A percentile compares a stretch with the other conserved stretches of the same genome.
Evolutionary conservation across 176 grass and related monocot species (phyloP).

Genomic region (Saccharum spontaneum): DNA sequence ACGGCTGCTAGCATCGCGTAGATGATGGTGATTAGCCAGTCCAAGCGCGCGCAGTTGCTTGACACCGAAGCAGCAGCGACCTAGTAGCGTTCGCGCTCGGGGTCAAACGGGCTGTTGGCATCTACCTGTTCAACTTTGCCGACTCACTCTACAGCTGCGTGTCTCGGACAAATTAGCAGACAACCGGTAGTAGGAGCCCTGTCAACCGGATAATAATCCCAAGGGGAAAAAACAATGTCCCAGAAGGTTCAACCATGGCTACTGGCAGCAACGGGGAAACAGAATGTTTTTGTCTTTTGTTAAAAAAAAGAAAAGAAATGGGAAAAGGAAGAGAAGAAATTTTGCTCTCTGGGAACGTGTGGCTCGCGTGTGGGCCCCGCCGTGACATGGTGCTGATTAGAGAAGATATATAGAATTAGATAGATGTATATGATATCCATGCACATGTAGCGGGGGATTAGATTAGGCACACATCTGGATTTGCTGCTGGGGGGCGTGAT

Average conservation of each 20-base stretch:
- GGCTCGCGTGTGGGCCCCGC: background rate
- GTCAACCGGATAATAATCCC: too few relatives aligned
- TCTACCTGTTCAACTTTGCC: constrained; percentile 37
- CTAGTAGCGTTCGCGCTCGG: background rate
- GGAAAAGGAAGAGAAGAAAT: background rate
- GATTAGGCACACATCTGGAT: background rate
- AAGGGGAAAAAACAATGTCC: background rate
- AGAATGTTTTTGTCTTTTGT: too few relatives aligned
- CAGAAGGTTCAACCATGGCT: background rate
- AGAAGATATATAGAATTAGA: background rate
- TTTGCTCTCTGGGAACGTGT: background rate
- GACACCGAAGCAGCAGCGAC: constrained; percentile 1
- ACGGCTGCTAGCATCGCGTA: background rate
- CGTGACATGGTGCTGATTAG: constrained; percentile 33
- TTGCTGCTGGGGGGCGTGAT: background rate
- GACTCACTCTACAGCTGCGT: background rate
- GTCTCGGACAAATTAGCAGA: background rate
- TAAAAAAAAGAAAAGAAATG: too few relatives aligned
- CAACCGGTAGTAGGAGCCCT: too few relatives aligned
- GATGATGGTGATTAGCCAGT: background rate
- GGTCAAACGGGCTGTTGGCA: constrained; percentile 27
- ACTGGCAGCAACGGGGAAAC: background rate
- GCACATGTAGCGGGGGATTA: background rate
- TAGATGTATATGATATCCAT: background rate
- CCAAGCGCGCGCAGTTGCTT: background rate